Base-by-base conservation (phyloP, 257 asterid genomes). In the Fraxinus americana region DNA sequence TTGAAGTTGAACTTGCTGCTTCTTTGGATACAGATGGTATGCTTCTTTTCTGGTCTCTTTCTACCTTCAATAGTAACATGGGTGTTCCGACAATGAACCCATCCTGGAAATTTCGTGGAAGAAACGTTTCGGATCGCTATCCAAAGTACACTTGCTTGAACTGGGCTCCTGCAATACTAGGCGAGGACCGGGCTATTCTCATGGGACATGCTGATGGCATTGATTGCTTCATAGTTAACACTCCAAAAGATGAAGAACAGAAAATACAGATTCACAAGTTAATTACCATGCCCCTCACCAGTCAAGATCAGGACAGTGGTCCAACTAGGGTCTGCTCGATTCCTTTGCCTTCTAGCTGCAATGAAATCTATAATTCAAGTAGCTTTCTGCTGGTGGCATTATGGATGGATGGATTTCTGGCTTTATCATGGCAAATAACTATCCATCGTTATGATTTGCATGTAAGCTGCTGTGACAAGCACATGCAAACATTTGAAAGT, bases 361-460 rank as follows among this genome's bases (percentile, higher is more conserved):
- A 83, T 71, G 89, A 84, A 80, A 83, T 88, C 78, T 80, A 79
- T 79, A 35, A 78, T 78, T 88, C 88, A 34, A 82, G 89, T 88
- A 95, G 77, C 83, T 95, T 93, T 80, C 83, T 93, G 79, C 85
- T 95, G 78, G 75, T 95, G 74, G 98, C 97, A 48, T 70, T 92
- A 61, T 91, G 97, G 93, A 83, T 84, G 93, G 88, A 88, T 52
- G 84, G 65, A 25, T 92, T 92, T 83, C 85, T 52, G 85, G 98
- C 98, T 80, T 73, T 90, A 70, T 95, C 99, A 38, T 93, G 97
- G 97, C 92, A 90, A 87, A 84, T 95, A 78, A 86, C 89, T 75
- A 80, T 91, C 77, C 92, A 91, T 73, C 82, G 76, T 74, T 66
- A 73, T 81, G 92, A 85, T 83, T 85, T 78, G 38, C 83, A 84